phyloP scores from a whole-genome alignment of 768 basidiomycete species.

The Dentipellis sp. region DNA sequence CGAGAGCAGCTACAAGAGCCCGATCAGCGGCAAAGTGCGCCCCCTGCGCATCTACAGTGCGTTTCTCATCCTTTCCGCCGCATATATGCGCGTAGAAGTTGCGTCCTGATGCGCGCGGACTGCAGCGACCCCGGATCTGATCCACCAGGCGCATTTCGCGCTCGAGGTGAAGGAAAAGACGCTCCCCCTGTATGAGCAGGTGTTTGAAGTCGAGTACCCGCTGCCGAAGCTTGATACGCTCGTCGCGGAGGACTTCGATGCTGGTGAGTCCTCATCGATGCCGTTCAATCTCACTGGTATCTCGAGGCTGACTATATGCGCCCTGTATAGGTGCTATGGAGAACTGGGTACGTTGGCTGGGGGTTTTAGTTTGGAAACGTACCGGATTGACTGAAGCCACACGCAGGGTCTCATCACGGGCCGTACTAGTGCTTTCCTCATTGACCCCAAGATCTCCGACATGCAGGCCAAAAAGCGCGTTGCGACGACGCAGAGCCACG shows the following conservation, averaged over 20 bases:
- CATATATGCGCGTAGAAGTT: too few species aligned
- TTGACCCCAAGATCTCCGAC: conserved; percentile 70
- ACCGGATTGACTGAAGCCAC: neutral
- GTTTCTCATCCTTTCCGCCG: conserved; percentile 8
- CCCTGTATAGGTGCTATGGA: conserved; percentile 68
- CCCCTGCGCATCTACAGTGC: conserved; percentile 80
- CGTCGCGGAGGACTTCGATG: conserved; percentile 85
- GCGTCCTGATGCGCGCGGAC: conserved; percentile 2
- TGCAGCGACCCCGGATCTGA: conserved; percentile 70
- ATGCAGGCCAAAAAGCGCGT: conserved; percentile 72
- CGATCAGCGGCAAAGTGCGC: conserved; percentile 68
- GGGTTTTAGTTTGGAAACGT: neutral
- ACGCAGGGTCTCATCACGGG: conserved; percentile 77
- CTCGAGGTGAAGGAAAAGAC: conserved; percentile 80
- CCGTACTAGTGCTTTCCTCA: conserved; percentile 69
- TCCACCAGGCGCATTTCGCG: conserved; percentile 78
- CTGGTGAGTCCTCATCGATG: conserved; percentile 33
- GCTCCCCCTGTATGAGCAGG: conserved; percentile 83
- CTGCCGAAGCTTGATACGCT: conserved; percentile 93
- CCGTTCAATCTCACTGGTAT: neutral
- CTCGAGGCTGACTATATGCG: neutral
- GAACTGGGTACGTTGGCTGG: conserved; percentile 50
- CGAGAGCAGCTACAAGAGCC: conserved; percentile 69
- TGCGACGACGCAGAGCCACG: conserved; percentile 73
- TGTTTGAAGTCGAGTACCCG: conserved; percentile 89